Conservation (phyloP, 805 yeast genomes). For the Starmerella floris region DNA sequence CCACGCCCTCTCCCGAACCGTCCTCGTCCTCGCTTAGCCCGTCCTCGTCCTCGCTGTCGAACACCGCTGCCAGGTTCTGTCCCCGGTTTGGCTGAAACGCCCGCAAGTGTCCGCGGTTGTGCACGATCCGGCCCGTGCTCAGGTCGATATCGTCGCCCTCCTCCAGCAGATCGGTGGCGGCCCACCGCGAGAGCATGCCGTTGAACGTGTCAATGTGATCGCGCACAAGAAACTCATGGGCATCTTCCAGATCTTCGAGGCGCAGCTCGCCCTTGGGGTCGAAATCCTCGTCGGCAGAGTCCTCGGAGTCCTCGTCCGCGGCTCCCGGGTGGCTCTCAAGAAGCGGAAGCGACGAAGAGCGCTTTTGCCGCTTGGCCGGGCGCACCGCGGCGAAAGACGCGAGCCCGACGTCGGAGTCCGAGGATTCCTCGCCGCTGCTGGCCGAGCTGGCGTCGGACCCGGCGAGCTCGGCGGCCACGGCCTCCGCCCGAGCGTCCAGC, state of each 20-base stretch:
- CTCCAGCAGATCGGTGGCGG: conserved; percentile 5
- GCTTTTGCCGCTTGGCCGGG: neutral
- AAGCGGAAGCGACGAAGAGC: too few relatives aligned
- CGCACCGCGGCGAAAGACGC: neutral
- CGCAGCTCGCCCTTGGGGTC: conserved; percentile 2
- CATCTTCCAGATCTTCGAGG: conserved; percentile 16
- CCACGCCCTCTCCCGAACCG: conserved; percentile 1
- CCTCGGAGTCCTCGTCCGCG: neutral
- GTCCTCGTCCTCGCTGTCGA: conserved; percentile 2
- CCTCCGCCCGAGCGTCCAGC: conserved; percentile 12
- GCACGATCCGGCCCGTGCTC: conserved; percentile 13
- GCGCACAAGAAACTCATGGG: conserved; percentile 8
- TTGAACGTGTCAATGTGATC: conserved; percentile 11
- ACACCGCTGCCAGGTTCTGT: conserved; percentile 2
- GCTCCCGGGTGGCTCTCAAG: neutral
- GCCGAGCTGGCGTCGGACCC: neutral
- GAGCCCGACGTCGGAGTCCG: neutral
- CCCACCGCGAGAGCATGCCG: conserved; percentile 10
- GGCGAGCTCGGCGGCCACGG: neutral
- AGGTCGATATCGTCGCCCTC: conserved; percentile 20
- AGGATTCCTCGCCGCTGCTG: neutral
- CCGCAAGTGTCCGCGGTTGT: conserved; percentile 15
- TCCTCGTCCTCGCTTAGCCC: conserved; percentile 2
- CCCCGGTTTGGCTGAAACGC: conserved; percentile 4
- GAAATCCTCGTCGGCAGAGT: conserved; percentile 9